phyloP scores from a whole-genome alignment of 257 asterid species.

The Jacaranda copaia region DNA sequence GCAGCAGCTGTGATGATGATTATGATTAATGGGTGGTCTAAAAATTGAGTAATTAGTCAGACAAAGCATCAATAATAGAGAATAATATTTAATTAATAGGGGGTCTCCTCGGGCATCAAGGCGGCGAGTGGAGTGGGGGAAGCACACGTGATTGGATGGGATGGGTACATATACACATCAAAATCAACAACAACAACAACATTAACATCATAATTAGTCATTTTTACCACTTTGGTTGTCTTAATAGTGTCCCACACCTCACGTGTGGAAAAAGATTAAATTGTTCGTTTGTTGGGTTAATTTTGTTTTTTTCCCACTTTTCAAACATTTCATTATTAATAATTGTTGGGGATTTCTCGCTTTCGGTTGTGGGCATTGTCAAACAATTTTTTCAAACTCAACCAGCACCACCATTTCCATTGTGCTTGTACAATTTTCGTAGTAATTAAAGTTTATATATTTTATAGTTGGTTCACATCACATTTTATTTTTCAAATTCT shows the following conservation, averaged over 20 bases:
- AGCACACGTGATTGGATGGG: not conserved
- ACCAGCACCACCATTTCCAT: slow-evolving; percentile 16
- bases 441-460: not conserved
- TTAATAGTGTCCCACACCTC: slow-evolving; percentile 41
- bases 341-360: not conserved
- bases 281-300: slow-evolving; percentile 21
- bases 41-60: slow-evolving; percentile 34
- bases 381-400: slow-evolving; percentile 28
- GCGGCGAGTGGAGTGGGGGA: slow-evolving; percentile 43
- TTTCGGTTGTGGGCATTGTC: slow-evolving; percentile 37
- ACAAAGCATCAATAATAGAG: not conserved
- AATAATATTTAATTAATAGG: too few relatives aligned
- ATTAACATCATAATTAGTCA: not conserved
- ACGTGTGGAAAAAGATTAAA: slow-evolving; percentile 31
- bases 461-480: not conserved
- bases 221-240: slow-evolving; percentile 36
- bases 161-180: not conserved
- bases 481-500: not conserved
- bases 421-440: not conserved
- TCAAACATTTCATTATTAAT: slow-evolving; percentile 24
- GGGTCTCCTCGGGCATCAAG: slow-evolving; percentile 24
- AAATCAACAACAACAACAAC: not conserved
- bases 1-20: slow-evolving; percentile 4
- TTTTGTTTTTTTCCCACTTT: slow-evolving; percentile 9
- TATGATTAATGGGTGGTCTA: not conserved